Evolutionary conservation across 176 grass and related monocot species (phyloP).

Genomic region (Avena sativa): DNA sequence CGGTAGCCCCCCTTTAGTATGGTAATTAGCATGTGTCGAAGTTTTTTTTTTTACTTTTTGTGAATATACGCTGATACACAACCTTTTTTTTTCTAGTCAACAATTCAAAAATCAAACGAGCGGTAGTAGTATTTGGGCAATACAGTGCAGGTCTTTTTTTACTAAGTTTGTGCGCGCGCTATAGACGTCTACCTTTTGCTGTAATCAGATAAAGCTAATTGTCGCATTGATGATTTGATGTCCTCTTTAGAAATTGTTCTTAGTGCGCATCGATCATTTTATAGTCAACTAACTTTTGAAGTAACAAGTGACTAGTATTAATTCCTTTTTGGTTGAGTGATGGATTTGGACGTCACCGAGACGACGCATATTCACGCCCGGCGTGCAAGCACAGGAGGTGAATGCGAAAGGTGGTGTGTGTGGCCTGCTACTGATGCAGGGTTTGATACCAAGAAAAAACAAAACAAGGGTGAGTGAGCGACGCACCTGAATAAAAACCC

Average conservation of each 20-base stretch:
- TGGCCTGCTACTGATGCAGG: background rate
- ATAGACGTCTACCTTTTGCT: background rate
- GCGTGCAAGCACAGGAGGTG: background rate
- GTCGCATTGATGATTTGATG: background rate
- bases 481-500: background rate
- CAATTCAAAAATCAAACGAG: background rate
- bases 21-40: background rate
- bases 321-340: conserved; percentile 35
- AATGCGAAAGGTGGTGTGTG: background rate
- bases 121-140: background rate
- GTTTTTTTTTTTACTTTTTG: background rate
- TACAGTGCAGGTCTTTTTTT: background rate
- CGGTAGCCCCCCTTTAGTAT: no score
- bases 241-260: background rate
- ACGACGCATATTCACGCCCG: conserved; percentile 24
- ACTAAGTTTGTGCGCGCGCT: background rate
- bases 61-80: background rate
- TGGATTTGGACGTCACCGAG: conserved; percentile 41
- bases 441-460: background rate
- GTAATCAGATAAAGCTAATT: background rate
- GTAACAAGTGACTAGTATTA: background rate
- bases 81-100: background rate
- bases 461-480: background rate
- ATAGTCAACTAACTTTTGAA: conserved; percentile 21
- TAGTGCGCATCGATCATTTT: no score